Evolutionary conservation across 139 green algal genomes (phyloP), one percentile per base, ranked within the genome.

Genomic region (Micractinium sp.): DNA sequence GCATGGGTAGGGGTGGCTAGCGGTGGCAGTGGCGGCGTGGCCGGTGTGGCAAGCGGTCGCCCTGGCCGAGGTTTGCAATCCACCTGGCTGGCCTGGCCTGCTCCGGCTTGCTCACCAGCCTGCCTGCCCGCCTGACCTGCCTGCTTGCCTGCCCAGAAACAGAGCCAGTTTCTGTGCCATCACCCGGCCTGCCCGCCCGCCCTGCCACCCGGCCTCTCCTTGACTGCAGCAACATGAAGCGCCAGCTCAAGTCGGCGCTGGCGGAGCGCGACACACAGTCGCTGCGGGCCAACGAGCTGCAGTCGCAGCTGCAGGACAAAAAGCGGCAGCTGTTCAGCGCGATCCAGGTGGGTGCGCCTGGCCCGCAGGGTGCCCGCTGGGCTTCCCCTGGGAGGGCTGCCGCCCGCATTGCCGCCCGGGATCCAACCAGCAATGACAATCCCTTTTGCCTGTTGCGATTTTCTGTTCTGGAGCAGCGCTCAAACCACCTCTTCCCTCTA

Each of bases 271-370:
- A 90, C 31, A 31, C 14, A 2, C 73, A 89, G 33, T 29, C 47
- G 53, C 89, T 89, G 82, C 38, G 36, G 38, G 39, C 35, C 36
- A 89, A 91, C 61, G 88, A 88, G 88, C 61, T 89, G 81, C 71
- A 69, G n/a, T 47, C 84, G 36, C 88, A 86, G 88, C 82, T 88
- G 88, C 88, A 90, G 77, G 86, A 90, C 77, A 90, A 90, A 38
- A 90, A 90, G 78, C 86, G 86, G 7, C 86, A 90, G 86, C 86
- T 90, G 36, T 90, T 90, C 61, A 74, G 5, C 63, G 86, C 86
- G 3, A 90, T 90, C n/a, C 86, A 90, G 85, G 85, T 82, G 31
- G 19, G 81, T 15, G 81, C 76, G 31, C 35, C 15, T 27, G 15
- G 73, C 73, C 7, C 2, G 15, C 73, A 2, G n/a, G 27, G 73